Evolutionary conservation across 2,329 filamentous ascomycete species (phyloP), one percentile per base, ranked within the genome.

Genomic region (Chaetomium globosum): DNA sequence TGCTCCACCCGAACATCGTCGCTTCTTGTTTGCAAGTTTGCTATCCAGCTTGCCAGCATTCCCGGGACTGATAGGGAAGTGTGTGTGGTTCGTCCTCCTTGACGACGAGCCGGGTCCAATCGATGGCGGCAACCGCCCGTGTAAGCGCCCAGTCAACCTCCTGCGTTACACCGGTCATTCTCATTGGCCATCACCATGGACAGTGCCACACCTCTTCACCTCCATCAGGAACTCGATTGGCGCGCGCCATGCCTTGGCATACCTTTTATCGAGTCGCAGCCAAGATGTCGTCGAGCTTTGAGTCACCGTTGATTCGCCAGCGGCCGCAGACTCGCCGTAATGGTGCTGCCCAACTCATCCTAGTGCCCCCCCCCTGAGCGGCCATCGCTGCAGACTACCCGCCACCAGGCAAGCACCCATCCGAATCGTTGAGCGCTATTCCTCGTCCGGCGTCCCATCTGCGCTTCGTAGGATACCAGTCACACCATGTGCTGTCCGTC

Each of bases 201-300:
- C 39, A 59, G 23, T 33, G 39, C 52, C 64, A 63, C 65, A 65
- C 52, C 63, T 53, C 57, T 59, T 49, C 21, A 59, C 39, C 66
- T 33, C 62, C 54, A 67, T 68, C 63, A 30, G 31, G 54, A 43
- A 33, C 58, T 60, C 57, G 63, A 67, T 73, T 73, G 69, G 71
- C 72, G 71, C 72, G 72, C 72, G 71, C 71, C 72, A 69, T 71
- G 49, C 61, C 59, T 59, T 65, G 56, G 68, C 68, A 71, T 69
- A 57, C 48, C 69, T 52, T 62, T 60, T 68, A 69, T 73, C 65
- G 70, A 70, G 62, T 67, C 61, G 59, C 49, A 61, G 52, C 59
- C 63, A 58, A 56, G 39, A 43, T 43, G 39, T 16, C 39, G 39
- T 43, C 39, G 16, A 43, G 16, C 36, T 28, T 39, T 58, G 46